Evolutionary conservation across 2,329 filamentous ascomycete genomes (phyloP), one percentile per base, ranked within the genome.

Genomic region (Botrytis squamosa): DNA sequence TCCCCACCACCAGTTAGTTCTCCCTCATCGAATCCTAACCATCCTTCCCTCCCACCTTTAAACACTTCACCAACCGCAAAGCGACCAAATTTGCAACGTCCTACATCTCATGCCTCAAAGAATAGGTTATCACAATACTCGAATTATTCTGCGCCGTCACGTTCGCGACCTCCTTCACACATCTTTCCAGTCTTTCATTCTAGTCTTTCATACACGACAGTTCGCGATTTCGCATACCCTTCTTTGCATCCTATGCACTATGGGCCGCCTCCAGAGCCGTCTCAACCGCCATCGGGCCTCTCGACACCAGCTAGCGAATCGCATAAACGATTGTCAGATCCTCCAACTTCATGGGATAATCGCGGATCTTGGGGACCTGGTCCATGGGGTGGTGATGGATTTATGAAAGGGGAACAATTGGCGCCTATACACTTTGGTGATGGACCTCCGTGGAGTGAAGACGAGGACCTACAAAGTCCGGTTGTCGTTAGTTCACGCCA

Each of bases 141-240:
- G 76, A 90, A 87, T 79, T 85, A 89, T 74, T 95, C 93, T 25
- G 87, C 75, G 25, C 88, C 88, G 69, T 87, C 88, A 75, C 89
- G 91, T 75, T 97, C 94, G 76, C 90, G 94, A 75, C 93, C 94
- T 33, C 87, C 88, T 73, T 97, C 94, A n/a, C 89, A 92, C 80
- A 87, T 93, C 76, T 95, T 96, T 80, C 92, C 94, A 25, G 86
- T 92, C 79, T 96, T 94, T 83, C 92, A 94, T 79, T 96, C 94
- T 74, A 97, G 91, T 81, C 88, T 98, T 29, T 84, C 93, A 10
- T 98, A 98, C 82, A 91, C 94, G n/a, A 86, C 93, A 63, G 95
- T 99, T 77, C 92, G 96, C 80, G 96, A 99, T 86, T 99, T 98
- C 84, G 96, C 96, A 78, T 99, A 98, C 82, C 90, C 93, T 46